Conservation (phyloP, 768 basidiomycete species). For the Hortiboletus campestris region DNA sequence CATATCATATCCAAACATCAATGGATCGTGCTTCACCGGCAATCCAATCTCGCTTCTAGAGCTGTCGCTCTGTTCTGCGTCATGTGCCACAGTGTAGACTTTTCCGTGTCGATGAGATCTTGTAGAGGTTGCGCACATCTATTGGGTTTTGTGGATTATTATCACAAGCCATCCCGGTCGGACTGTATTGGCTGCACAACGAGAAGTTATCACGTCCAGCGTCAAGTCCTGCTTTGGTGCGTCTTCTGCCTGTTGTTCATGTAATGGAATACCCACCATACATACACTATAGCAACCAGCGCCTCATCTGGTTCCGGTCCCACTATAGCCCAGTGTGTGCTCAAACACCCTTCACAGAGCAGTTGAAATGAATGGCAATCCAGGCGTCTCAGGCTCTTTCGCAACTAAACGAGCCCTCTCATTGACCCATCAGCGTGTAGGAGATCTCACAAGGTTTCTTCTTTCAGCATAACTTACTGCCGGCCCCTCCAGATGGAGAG, state of each 20-base stretch:
- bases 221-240: not conserved
- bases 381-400: not conserved
- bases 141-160: not conserved
- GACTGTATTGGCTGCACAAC: not conserved
- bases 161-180: not conserved
- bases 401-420: not conserved
- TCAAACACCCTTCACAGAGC: conserved; percentile 8
- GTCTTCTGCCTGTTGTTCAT: not conserved
- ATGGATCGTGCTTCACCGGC: not conserved
- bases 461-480: not conserved
- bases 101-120: not conserved
- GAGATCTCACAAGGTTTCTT: not conserved
- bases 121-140: not conserved
- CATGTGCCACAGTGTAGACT: too few species aligned
- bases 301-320: conserved; percentile 39
- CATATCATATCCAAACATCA: not conserved
- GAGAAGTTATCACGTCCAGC: not conserved
- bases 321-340: conserved; percentile 28
- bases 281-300: conserved; percentile 22
- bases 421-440: not conserved
- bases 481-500: not conserved
- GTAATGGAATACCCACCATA: not conserved
- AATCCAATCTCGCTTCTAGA: not conserved
- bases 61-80: too few species aligned
- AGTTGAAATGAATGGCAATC: not conserved